Conservation (phyloP, 331 rosid genomes). For the Malus hybrid region DNA sequence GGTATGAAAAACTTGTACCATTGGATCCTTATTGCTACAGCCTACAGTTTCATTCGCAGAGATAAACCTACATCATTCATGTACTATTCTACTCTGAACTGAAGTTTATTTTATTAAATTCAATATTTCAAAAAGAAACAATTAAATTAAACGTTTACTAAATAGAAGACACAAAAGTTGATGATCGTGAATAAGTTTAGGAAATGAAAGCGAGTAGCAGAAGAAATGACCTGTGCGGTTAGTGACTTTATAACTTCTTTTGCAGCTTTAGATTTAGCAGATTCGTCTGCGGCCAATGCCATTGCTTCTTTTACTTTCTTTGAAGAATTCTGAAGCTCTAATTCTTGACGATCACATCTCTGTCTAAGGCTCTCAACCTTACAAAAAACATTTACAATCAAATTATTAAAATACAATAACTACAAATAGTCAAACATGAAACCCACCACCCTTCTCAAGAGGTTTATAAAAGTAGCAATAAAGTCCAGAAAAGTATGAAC, state of each 20-base stretch:
- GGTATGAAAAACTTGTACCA: not conserved
- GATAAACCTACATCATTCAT: not conserved
- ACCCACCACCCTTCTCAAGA: not conserved
- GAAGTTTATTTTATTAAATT: not conserved
- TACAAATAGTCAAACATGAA: not conserved
- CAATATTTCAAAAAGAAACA: not conserved
- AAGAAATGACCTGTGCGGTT: slow-evolving; percentile 68
- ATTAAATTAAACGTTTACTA: not conserved
- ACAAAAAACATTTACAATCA: slow-evolving; percentile 4
- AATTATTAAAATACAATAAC: slow-evolving; percentile 11
- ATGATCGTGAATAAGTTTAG: not conserved
- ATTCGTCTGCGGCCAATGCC: slow-evolving; percentile 74
- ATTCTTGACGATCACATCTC: slow-evolving; percentile 76
- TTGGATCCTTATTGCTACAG: not conserved
- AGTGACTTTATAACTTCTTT: slow-evolving; percentile 93
- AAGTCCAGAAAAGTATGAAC: slow-evolving; percentile 2
- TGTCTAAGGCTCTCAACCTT: slow-evolving; percentile 78
- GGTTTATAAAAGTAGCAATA: not conserved
- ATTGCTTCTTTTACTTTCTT: slow-evolving; percentile 78
- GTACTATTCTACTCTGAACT: not conserved
- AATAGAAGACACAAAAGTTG: not conserved
- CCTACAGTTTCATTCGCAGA: not conserved
- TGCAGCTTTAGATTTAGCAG: slow-evolving; percentile 76
- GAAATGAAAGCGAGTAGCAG: slow-evolving; percentile 8
- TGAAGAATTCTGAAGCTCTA: slow-evolving; percentile 67